These are phyloP conservation scores for Flagelloscypha sp. DNA, from an alignment of 768 basidiomycete species.

Conservation along the genomic window DNA sequence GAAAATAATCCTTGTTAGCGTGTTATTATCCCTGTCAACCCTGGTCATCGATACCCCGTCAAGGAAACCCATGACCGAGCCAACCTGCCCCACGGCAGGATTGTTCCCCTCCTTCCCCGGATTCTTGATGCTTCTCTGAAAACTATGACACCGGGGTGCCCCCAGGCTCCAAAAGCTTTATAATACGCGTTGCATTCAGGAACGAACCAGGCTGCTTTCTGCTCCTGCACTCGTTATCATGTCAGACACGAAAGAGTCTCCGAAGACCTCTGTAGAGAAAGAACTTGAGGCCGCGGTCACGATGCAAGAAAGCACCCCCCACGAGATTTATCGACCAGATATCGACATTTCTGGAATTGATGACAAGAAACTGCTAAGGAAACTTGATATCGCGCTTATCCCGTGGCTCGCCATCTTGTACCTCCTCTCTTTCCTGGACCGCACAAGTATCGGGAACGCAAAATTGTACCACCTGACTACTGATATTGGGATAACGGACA, in stretches of 20 bases:
- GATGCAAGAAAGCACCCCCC: constrained; percentile 9
- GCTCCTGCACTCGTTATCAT: no score
- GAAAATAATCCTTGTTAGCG: no score
- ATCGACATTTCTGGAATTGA: constrained; percentile 55
- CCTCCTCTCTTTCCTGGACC: constrained; percentile 62
- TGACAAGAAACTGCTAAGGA: constrained; percentile 61
- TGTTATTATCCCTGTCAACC: no score
- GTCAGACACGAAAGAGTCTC: neutral
- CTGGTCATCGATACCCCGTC: no score
- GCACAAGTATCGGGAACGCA: constrained; percentile 44
- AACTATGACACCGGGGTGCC: no score
- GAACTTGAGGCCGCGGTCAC: constrained; percentile 4
- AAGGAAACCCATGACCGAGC: no score
- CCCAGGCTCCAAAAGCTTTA: no score
- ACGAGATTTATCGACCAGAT: constrained; percentile 35
- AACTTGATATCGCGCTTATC: constrained; percentile 58
- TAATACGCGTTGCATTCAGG: no score
- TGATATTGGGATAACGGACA: constrained; percentile 53
- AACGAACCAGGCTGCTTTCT: no score
- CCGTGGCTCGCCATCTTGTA: constrained; percentile 73
- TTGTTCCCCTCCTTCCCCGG: no score
- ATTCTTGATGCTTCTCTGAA: no score
- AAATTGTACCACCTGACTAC: constrained; percentile 58
- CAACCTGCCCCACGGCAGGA: no score
- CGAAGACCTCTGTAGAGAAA: neutral